Percentiles rank a stretch among this genome's conserved stretches.
Evolutionary conservation across 1,284 basidiomycete species (phyloP).

Genomic region (Inonotus hispidus): DNA sequence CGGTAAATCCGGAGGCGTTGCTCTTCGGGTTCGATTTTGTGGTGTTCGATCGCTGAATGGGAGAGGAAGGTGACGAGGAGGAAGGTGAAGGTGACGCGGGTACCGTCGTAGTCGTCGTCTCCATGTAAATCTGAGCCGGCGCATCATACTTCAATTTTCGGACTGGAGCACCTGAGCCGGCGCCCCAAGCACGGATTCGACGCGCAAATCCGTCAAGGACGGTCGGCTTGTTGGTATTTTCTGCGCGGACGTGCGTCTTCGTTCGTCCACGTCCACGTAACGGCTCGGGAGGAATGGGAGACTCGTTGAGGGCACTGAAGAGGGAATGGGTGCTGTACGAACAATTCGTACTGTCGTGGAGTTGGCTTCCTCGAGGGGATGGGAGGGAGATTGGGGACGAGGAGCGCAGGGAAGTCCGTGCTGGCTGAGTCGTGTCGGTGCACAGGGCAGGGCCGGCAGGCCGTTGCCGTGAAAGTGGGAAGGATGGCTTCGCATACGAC

Average conservation of each 20-base stretch:
- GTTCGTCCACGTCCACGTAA: constrained; percentile 20
- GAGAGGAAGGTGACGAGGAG: background rate
- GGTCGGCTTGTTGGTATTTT: constrained; percentile 10
- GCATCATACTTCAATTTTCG: background rate
- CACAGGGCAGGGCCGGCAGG: constrained; percentile 42
- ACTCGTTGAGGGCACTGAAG: constrained; percentile 20
- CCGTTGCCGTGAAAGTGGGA: constrained; percentile 34
- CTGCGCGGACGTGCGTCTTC: constrained; percentile 24
- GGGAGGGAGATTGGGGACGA: constrained; percentile 25
- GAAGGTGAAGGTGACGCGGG: background rate
- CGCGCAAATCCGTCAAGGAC: constrained; percentile 7
- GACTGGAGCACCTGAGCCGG: background rate
- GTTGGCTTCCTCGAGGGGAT: constrained; percentile 13
- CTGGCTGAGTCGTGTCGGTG: constrained; percentile 32
- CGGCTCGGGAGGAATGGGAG: constrained; percentile 19
- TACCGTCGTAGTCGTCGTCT: constrained; percentile 10
- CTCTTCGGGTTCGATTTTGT: background rate
- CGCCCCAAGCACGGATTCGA: constrained; percentile 6
- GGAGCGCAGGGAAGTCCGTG: constrained; percentile 26
- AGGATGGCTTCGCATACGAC: constrained; percentile 34
- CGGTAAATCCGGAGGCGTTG: background rate
- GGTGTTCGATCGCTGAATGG: background rate
- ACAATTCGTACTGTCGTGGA: constrained; percentile 8
- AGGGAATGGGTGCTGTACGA: constrained; percentile 11
- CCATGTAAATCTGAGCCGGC: background rate